These are phyloP conservation scores for Cinchona pubescens DNA, from an alignment of 257 asterid genomes.

Conservation along the genomic window DNA sequence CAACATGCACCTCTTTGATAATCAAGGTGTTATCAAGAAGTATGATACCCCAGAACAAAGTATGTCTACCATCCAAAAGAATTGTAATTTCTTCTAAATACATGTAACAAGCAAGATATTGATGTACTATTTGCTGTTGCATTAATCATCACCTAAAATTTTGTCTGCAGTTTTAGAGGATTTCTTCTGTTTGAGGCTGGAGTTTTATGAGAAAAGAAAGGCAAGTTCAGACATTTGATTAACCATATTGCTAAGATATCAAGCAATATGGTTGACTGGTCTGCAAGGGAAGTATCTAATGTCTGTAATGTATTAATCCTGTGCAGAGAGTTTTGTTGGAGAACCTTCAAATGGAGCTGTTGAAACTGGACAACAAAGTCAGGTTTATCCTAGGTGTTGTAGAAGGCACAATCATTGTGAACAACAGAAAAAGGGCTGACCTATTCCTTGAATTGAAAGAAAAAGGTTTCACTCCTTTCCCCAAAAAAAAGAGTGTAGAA, in stretches of 20 bases:
- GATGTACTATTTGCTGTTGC: not conserved
- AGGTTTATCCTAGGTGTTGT: constrained; percentile 78
- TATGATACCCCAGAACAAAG: constrained; percentile 94
- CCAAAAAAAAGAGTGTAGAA: constrained; percentile 52
- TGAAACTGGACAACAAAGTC: constrained; percentile 75
- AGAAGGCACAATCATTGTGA: constrained; percentile 78
- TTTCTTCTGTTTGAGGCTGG: constrained; percentile 71
- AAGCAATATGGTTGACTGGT: not conserved
- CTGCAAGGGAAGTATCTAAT: not conserved
- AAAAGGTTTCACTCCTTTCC: constrained; percentile 88
- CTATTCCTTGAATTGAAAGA: constrained; percentile 70
- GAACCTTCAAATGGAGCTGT: constrained; percentile 62
- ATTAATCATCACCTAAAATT: constrained; percentile 15
- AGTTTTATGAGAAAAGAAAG: constrained; percentile 76
- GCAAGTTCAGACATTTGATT: constrained; percentile 32
- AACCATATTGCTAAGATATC: not conserved
- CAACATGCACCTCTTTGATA: constrained; percentile 94
- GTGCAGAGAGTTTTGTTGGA: constrained; percentile 71
- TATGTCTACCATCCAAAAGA: constrained; percentile 27
- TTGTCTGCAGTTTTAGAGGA: constrained; percentile 82
- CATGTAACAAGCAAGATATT: too few species aligned
- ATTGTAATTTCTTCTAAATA: not conserved
- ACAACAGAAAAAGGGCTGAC: constrained; percentile 82
- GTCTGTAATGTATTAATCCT: not conserved
- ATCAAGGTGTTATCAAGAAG: constrained; percentile 77